Base-by-base conservation (phyloP, 108 stramenopile genomes). In the Cyclotella cryptica region DNA sequence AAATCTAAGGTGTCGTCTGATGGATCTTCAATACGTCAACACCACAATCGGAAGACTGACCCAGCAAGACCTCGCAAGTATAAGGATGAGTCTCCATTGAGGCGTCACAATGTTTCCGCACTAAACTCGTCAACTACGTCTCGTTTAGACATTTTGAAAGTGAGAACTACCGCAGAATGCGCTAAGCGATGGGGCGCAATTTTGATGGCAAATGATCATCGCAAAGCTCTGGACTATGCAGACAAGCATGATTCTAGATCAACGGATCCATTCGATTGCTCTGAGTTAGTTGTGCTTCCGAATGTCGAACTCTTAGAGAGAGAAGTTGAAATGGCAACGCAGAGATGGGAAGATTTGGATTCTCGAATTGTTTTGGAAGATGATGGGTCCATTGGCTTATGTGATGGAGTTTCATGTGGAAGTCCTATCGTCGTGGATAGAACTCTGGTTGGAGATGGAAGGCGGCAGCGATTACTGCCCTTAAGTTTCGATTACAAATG, bases 251-350 rank as follows among this genome's bases (percentile, higher is more conserved):
- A 55, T 39, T 12, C 21, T 15, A n/a, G 45, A 14, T 61, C 21
- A 35, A 19, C 66, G 5, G 90, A 88, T 72, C 81, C 84, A 42
- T 92, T 89, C 73, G 91, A 89, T 68, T 92, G 91, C 63, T 35
- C 68, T 26, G 86, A 85, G 39, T 51, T 92, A 18, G 74, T 70
- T 26, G 70, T 86, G 5, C 87, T 84, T 17, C 71, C 84, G 11
- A 71, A 75, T 7, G 21, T 51, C 28, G 88, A 75, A 18, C 49
- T 87, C 10, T 71, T 92, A 12, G 83, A 86, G 44, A 41, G 44
- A 35, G 85, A 78, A 58, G 66, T 79, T 8, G 30, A 66, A 39
- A 54, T 62, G 39, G 76, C 60, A 47, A 66, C 81, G 24, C 61
- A 68, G 49, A 45, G 65, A 60, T 93, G 90, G 92, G 74, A 72